Evolutionary conservation across 192 early-diverging fungal genomes (phyloP), one percentile per base, ranked within the genome.

Genomic region (Phlyctochytrium arcticum): DNA sequence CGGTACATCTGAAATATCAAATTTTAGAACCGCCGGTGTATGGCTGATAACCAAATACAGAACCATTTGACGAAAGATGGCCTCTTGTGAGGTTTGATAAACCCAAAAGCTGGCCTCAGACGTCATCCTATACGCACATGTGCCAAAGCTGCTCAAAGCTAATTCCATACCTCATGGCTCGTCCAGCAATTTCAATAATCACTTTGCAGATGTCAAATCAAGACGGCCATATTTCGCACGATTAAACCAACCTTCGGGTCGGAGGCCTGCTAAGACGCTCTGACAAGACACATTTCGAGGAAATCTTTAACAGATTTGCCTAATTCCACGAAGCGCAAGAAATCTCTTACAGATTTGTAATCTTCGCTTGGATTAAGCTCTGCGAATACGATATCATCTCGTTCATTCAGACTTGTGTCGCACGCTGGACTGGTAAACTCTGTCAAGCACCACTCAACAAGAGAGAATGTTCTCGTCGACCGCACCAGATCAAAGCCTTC

Each of bases 321-420:
- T 29, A 54, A 46, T 5, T 2, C 10, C 27, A 57, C 30, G 3
- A 57, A 17, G 27, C 23, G 55, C 33, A 23, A 24, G 17, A n/a
- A 26, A 6, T 6, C 17, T 56, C 72, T 23, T 26, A 77, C 71
- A 6, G 75, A 77, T 61, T 77, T 77, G 51, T 77, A 77, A 34
- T 77, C 75, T 34, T 77, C 75, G 27, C 70, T 71, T n/a, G 75
- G 75, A 50, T 66, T 72, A n/a, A 77, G 60, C 49, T 77, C 74
- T n/a, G 68, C 75, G 30, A 75, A 67, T 2, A 77, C 75, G 36
- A 77, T 69, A 51, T 75, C 75, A 42, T 77, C 75, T 23, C 68
- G 15, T 34, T 77, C 68, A 9, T 73, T 77, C 44, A 77, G 47
- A 12, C 51, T 64, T 7, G 77, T 77, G 29, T 77, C 75, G 50